Base-by-base conservation (phyloP, 2,329 filamentous ascomycete genomes). In the Akanthomyces uredinophilus region DNA sequence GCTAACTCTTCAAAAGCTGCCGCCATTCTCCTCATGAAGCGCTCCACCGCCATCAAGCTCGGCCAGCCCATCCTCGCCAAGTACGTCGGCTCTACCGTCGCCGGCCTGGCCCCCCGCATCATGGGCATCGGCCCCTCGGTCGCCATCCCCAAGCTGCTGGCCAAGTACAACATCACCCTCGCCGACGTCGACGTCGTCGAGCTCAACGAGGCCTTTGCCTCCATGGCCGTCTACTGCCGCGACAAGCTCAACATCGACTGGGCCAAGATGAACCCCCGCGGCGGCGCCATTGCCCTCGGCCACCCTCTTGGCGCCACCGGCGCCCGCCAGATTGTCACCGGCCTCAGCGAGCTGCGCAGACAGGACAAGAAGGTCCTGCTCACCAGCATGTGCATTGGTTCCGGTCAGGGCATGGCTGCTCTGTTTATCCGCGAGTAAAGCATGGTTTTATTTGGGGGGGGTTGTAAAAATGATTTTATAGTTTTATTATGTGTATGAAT, bases 161-260 rank as follows among this genome's bases (percentile, higher is more conserved):
- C 78, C 71, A 88, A 95, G 79, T 87, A 89, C 83, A 87, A 89
- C 76, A 77, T 99, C 64, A 85, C 83, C 27, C 80, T 96, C 60
- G 84, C 88, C 63, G 95, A 98, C 69, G 85, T 95, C 65, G 95
- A 99, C 72, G 83, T 98, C 41, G 82, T 94, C 68, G 95, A 98
- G 83, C 78, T 99, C 72, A 99, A 99, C 80, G 95, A 99, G 83
- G 95, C 95, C 1, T 99, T 99, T 71, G 94, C 93, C 24, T 95
- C 90, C 58, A 98, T 98, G 95, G 93, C 92, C 1, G 93, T 97
- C 35, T 98, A 97, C 84, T 96, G 92, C 78, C 79, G 90, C 61
- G 83, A 92, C 70, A 85, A 80, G 67, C 82, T 95, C 56, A 85
- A 85, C 66, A 79, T 94, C 56, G 87, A 90, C 72, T 84, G 83